A percentile compares a stretch with the other conserved stretches of the same genome.
These are phyloP conservation scores for Daldinia childiae DNA, from an alignment of 495 filamentous ascomycete genomes.

Conservation along the genomic window DNA sequence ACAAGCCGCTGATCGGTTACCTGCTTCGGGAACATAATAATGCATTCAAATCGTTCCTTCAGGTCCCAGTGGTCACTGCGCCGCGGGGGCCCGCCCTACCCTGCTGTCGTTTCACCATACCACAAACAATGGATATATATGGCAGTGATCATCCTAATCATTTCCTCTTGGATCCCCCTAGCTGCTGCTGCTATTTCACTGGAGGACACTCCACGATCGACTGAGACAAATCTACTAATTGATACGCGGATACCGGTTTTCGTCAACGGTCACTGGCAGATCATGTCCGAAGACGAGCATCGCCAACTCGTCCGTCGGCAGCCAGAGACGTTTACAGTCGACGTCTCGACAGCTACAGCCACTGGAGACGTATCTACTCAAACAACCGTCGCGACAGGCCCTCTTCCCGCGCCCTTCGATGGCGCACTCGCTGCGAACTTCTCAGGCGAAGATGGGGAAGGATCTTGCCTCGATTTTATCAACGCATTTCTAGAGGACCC, in stretches of 20 bases:
- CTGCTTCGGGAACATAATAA: conserved; percentile 33
- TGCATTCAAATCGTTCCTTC: conserved; percentile 26
- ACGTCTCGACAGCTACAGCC: conserved; percentile 47
- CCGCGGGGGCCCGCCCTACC: conserved; percentile 38
- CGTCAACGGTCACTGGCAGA: conserved; percentile 50
- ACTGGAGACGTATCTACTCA: conserved; percentile 41
- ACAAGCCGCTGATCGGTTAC: conserved; percentile 37
- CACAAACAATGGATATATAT: conserved; percentile 44
- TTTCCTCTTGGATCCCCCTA: conserved; percentile 49
- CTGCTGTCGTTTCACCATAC: conserved; percentile 38
- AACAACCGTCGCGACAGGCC: conserved; percentile 42
- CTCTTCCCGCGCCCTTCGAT: conserved; percentile 77
- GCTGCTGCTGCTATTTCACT: conserved; percentile 44
- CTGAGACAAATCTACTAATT: conserved; percentile 49
- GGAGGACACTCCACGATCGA: conserved; percentile 43
- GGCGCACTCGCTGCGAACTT: conserved; percentile 75
- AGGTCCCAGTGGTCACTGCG: conserved; percentile 31
- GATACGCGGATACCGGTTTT: conserved; percentile 49
- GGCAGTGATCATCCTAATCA: conserved; percentile 47
- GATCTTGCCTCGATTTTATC: conserved; percentile 74
- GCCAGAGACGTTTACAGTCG: conserved; percentile 49
- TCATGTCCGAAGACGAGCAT: conserved; percentile 50
- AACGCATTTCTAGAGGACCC: conserved; percentile 67
- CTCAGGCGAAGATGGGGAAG: conserved; percentile 47
- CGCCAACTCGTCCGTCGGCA: conserved; percentile 34